Base-by-base conservation (phyloP, 2,329 filamentous ascomycete species). In the Rhynchosporium graminicola region DNA sequence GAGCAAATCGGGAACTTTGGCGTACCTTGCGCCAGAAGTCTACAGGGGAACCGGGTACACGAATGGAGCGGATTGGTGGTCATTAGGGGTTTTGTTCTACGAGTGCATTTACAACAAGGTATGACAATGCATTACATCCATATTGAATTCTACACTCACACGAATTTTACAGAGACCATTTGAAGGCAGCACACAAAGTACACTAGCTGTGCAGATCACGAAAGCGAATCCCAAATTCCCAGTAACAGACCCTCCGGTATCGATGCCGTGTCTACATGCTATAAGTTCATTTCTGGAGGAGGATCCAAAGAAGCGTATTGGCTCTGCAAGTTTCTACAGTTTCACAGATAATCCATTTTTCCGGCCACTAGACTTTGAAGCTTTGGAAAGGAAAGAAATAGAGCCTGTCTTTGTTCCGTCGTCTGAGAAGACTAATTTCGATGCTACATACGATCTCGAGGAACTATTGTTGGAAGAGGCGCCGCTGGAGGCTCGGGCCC, bases 61-160 rank as follows among this genome's bases (percentile, higher is more conserved):
- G 64, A 87, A 87, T 52, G 91, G 95, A 70, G 93, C 95, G 47
- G 95, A 99, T 75, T 99, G 95, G 95, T 99, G 95, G 95, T 98
- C 95, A 5, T 78, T 99, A 28, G 95, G 95, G 55, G 95, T 99
- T 51, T 84, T 96, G n/a, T 98, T 98, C 76, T 99, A 97, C 76
- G 95, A 99, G 77, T 98, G 95, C 82, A 97, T 99, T 68, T 99
- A 98, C 80, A 97, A 96, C 79, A 98, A 96, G 88, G 92, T 92
- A 77, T 9, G 57, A 15, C 6, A 46, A 26, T 3, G 56, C 12
- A 5, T 4, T 42, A 28, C 43, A 36, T 8, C 9, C 13, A 36
- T 48, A 43, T 15, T 40, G 40, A 31, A 58, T 15, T 40, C 12
- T 45, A 4, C n/a, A 36, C 42, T 59, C n/a, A 59, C 63, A 65